A percentile compares a stretch with the other conserved stretches of the same genome.
Conservation (phyloP, 352 stramenopile genomes). For the Hyaloperonospora arabidopsidis region DNA sequence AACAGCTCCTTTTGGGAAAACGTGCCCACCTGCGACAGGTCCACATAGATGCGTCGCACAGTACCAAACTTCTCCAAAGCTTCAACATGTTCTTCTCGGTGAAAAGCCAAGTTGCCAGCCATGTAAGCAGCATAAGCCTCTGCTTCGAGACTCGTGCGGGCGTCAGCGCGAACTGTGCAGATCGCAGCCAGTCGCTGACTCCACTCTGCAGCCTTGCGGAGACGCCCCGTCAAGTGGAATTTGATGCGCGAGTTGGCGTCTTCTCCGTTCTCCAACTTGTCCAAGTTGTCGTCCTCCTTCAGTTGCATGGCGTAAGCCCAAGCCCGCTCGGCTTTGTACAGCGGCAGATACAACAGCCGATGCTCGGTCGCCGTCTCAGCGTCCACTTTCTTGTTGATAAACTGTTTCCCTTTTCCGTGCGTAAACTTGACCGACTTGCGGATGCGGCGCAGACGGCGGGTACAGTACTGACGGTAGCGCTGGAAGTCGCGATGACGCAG, state of each 20-base stretch:
- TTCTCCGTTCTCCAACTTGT: slow-evolving; percentile 79
- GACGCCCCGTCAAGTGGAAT: slow-evolving; percentile 81
- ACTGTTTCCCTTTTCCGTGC: slow-evolving; percentile 82
- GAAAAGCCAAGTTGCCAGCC: slow-evolving; percentile 80
- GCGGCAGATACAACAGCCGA: slow-evolving; percentile 72
- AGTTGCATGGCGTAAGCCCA: slow-evolving; percentile 90
- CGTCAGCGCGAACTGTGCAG: slow-evolving; percentile 70
- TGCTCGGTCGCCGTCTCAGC: slow-evolving; percentile 62
- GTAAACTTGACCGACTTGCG: slow-evolving; percentile 85
- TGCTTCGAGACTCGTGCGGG: slow-evolving; percentile 82
- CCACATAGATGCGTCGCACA: slow-evolving; percentile 76
- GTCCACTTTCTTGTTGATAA: slow-evolving; percentile 80
- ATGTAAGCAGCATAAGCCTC: slow-evolving; percentile 87
- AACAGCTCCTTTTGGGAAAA: slow-evolving; percentile 78
- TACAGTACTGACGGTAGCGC: slow-evolving; percentile 88
- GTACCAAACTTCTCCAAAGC: slow-evolving; percentile 78
- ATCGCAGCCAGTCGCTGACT: slow-evolving; percentile 72
- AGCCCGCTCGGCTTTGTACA: slow-evolving; percentile 87
- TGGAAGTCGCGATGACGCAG: slow-evolving; percentile 87
- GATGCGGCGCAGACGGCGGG: slow-evolving; percentile 75
- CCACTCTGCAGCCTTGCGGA: slow-evolving; percentile 85
- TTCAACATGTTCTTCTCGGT: slow-evolving; percentile 78
- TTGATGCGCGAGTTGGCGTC: slow-evolving; percentile 85
- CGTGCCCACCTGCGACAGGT: slow-evolving; percentile 74
- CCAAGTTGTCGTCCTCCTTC: slow-evolving; percentile 82